Base-by-base conservation (phyloP, 2,329 filamentous ascomycete genomes). In the Cryphonectria radicalis region DNA sequence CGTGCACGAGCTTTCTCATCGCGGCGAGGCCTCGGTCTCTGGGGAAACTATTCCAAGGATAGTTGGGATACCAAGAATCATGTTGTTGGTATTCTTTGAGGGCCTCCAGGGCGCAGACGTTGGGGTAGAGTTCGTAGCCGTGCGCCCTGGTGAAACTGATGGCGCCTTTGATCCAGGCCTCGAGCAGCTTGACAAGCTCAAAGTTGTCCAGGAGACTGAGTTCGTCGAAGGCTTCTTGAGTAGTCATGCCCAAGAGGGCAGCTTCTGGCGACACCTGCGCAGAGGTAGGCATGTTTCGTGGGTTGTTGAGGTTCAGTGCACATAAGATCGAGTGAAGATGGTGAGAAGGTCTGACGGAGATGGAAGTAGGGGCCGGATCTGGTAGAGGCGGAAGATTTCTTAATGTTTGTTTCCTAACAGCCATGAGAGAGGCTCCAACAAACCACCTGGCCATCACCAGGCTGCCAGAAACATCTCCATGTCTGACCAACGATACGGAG, bases 71-170 rank as follows among this genome's bases (percentile, higher is more conserved):
- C 66, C 66, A 67, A 14, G 66, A 62, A 25, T 7, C 25, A 40
- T 67, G 66, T 13, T n/a, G 55, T 1, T 74, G 84, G 77, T 87
- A 89, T 25, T 85, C 83, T 66, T 85, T 83, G 10, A 79, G 74
- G 63, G 86, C 82, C 11, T 83, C 74, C 3, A 75, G 71, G 0
- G 78, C 78, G 78, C 88, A 90, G 25, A 89, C 82, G 7, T 82
- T 78, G 0, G 80, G 75, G 72, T 90, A 89, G 67, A 85, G 79
- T n/a, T 78, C 77, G 2, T 84, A 76, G n/a, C 66, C 53, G 1
- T 67, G 40, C 13, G 25, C 37, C 1, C 17, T 35, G 0, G 55
- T 55, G 19, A 37, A n/a, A 17, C 46, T 43, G 37, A 60, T 8
- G 25, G 40, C 35, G 37, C 55, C 66, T 8, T 42, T 57, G 37